Percentiles rank a stretch among this genome's conserved stretches.
Conservation (phyloP, 2,329 filamentous ascomycete species). For the Aspergillus melleus region DNA sequence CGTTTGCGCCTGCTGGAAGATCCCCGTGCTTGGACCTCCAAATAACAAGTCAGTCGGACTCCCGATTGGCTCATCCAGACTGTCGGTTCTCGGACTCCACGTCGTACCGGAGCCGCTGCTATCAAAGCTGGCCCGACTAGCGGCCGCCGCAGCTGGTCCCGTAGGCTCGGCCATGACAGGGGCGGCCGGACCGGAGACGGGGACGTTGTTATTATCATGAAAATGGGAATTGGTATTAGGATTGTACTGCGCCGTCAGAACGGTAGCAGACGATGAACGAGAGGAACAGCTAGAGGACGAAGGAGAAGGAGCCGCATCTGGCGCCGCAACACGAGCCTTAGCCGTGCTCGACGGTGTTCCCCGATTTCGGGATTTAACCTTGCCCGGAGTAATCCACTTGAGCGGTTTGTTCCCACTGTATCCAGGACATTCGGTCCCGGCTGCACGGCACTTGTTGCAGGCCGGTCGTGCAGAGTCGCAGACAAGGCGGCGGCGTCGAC, state of each 20-base stretch:
- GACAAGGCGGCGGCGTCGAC: conserved; percentile 9
- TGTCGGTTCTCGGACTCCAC: not conserved
- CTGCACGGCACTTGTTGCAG: conserved; percentile 7
- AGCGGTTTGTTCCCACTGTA: conserved; percentile 11
- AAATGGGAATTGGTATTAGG: not conserved
- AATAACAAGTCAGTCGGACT: not conserved
- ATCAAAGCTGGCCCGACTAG: not conserved
- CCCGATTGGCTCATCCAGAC: not conserved
- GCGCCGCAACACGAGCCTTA: not conserved
- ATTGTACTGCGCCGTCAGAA: not conserved
- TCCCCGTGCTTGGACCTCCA: not conserved
- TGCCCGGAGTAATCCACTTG: conserved; percentile 5
- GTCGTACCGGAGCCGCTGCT: not conserved
- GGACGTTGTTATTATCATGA: not conserved
- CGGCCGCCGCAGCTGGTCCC: not conserved
- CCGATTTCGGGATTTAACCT: not conserved
- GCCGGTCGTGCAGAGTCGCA: conserved; percentile 6
- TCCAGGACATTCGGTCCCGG: conserved; percentile 8
- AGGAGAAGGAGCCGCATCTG: not conserved
- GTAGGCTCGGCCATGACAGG: not conserved
- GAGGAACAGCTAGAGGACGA: not conserved
- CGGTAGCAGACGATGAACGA: not conserved
- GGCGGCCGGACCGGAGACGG: not conserved
- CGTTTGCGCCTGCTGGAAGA: not conserved
- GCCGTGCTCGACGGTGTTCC: not conserved